Percentiles rank a stretch among this genome's conserved stretches.
These are phyloP conservation scores for Rauvolfia tetraphylla DNA, from an alignment of 257 asterid genomes.

Conservation along the genomic window DNA sequence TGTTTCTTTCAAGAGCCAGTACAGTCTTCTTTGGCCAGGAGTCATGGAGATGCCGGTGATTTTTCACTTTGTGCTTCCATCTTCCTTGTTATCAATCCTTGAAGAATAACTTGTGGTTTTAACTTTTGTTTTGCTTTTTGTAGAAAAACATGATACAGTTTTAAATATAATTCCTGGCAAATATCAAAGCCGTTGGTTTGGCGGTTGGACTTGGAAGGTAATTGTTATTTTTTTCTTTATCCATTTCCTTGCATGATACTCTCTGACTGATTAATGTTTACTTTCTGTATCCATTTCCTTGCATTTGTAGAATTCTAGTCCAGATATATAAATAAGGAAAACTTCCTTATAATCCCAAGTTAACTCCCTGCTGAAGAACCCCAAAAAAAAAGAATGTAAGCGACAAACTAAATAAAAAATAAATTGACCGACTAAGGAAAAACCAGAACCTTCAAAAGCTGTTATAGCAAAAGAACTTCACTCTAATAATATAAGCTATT, in stretches of 20 bases:
- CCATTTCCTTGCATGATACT: neutral
- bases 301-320: too few species aligned
- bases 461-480: too few species aligned
- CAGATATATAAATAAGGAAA: too few species aligned
- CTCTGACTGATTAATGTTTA: neutral
- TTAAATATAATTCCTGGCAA: conserved; percentile 30
- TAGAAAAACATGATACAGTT: conserved; percentile 34
- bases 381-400: neutral
- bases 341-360: too few species aligned
- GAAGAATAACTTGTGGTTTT: conserved; percentile 11
- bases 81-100: conserved; percentile 11
- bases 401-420: too few species aligned
- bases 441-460: too few species aligned
- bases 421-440: too few species aligned
- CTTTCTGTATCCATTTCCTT: too few species aligned
- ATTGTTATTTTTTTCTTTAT: conserved; percentile 3
- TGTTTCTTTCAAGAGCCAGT: conserved; percentile 31
- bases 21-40: conserved; percentile 27
- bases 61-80: conserved; percentile 17
- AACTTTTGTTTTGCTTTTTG: conserved; percentile 21
- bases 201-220: conserved; percentile 74
- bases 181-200: conserved; percentile 73
- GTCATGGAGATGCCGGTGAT: conserved; percentile 39
- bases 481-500: too few species aligned
- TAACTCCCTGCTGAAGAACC: neutral